Conservation (phyloP, 179 eudicot species). For the Beta lomatogona region DNA sequence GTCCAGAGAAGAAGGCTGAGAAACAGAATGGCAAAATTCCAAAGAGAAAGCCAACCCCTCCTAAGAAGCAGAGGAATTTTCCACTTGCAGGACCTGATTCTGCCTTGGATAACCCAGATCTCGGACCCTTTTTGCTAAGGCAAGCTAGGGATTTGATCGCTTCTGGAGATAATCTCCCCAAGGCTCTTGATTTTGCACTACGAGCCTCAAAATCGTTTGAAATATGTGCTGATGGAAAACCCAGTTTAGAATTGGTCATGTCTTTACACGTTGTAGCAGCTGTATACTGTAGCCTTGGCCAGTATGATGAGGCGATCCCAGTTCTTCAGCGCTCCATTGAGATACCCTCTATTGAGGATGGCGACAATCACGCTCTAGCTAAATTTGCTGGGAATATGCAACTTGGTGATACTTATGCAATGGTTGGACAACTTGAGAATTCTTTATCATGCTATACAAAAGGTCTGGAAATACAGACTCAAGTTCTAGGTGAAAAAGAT, state of each 20-base stretch:
- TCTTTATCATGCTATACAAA: conserved; percentile 62
- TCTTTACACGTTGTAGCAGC: conserved; percentile 92
- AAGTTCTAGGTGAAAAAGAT: conserved; percentile 73
- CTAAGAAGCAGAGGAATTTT: conserved; percentile 47
- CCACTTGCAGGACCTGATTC: conserved; percentile 42
- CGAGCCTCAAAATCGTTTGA: conserved; percentile 88
- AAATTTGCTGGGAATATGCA: conserved; percentile 96
- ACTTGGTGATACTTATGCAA: conserved; percentile 83
- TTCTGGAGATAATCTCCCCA: conserved; percentile 78
- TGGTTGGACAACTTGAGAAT: conserved; percentile 87
- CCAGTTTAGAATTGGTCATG: conserved; percentile 83
- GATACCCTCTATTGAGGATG: conserved; percentile 65
- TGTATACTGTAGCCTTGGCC: conserved; percentile 71
- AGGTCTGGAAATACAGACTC: conserved; percentile 73
- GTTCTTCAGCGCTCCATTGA: conserved; percentile 70
- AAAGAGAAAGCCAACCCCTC: conserved; percentile 43
- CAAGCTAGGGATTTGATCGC: conserved; percentile 90
- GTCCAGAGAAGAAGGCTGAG: conserved; percentile 41
- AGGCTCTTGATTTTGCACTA: conserved; percentile 72
- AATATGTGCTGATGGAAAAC: conserved; percentile 68
- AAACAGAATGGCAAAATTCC: conserved; percentile 38
- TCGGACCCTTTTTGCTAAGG: conserved; percentile 83
- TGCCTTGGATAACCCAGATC: conserved; percentile 75
- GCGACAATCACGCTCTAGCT: conserved; percentile 81
- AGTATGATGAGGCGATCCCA: conserved; percentile 80